Base-by-base conservation (phyloP, 257 asterid species). In the Gardenia jasminoides region DNA sequence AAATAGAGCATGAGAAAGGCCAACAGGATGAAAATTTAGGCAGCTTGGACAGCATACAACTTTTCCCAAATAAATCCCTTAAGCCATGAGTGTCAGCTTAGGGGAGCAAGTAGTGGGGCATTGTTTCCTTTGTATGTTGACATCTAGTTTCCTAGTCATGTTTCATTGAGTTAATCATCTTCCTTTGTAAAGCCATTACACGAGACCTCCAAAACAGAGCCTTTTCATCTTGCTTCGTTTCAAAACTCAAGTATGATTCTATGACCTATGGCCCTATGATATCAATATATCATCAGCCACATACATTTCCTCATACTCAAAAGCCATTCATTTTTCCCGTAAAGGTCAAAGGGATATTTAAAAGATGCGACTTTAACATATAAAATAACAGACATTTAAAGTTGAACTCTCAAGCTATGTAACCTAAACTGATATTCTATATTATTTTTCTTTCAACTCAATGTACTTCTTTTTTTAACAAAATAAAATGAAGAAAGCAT, bases 401-500 rank as follows among this genome's bases (percentile, higher is more conserved):
- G n/a, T 3, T 36, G 3, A 5, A 36, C 26, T 65, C n/a, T 10
- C 52, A 26, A 3, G 46, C 1, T 2, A 44, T 43, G 67, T 43
- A 44, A 12, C 66, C 72, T 9, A 72, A 59, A 46, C 24, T 31
- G 56, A 28, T 12, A 33, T 26, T 3, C 58, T 20, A 43, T n/a
- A 56, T 33, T 43, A 33, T 7, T 36, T 17, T 56, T 7, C 30
- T 71, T 61, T 16, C 33, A 59, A 26, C 54, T 30, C 46, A 30
- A 36, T 70, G 12, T 13, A 20, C 65, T 80, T 77, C 78, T 31
- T 79, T 71, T 36, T 36, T 36, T 36, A 81, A 72, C 31, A 79
- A 82, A 78, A 78, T 46, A 75, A 64, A 71, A 59, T 46, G 70
- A 61, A 67, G 44, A 66, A 80, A 75, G 78, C 24, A 67, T 3